Base-by-base conservation (phyloP, 2,329 filamentous ascomycete species). In the Setomelanomma holmii region DNA sequence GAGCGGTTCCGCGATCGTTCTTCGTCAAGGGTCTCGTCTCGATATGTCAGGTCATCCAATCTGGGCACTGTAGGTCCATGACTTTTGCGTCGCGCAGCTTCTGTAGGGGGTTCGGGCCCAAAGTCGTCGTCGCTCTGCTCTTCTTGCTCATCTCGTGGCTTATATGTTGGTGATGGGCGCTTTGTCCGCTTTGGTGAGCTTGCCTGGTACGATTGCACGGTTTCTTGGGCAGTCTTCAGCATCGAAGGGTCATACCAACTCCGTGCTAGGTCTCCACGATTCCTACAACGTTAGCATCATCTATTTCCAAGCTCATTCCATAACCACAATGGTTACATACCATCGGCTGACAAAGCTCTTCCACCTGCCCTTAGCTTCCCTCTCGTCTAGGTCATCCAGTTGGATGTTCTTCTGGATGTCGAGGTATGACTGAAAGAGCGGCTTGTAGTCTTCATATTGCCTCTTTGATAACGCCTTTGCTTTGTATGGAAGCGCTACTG, bases 341-440 rank as follows among this genome's bases (percentile, higher is more conserved):
- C 95, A 99, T 80, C 92, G 93, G 4, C 84, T 82, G 11, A 93
- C 74, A 67, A 98, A 99, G 71, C 91, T 93, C 82, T 96, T 96
- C 92, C 93, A 99, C 49, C 93, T 81, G 1, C 93, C 92, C 59
- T 83, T 88, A 1, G 87, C 76, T 71, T 97, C 93, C n/a, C 84
- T 82, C 57, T 91, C 87, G 49, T 86, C 83, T 61, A 98, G 79
- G 8, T 84, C 82, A 16, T 86, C 81, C 1, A 96, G 78, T 46
- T 88, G 78, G 35, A 89, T 82, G 34, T 86, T 82, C 76, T 97
- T 97, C 75, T 98, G 93, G 27, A 96, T 84, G 63, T 93, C 89
- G 21, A 98, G 82, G 65, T 97, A 98, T 41, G 90, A 85, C 14
- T 87, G 90, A 58, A 97, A 90, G 53, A 97, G 79, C 0, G 89